A percentile compares a stretch with the other conserved stretches of the same genome.
Conservation (phyloP, 345 rosid species). For the Angophora floribunda region DNA sequence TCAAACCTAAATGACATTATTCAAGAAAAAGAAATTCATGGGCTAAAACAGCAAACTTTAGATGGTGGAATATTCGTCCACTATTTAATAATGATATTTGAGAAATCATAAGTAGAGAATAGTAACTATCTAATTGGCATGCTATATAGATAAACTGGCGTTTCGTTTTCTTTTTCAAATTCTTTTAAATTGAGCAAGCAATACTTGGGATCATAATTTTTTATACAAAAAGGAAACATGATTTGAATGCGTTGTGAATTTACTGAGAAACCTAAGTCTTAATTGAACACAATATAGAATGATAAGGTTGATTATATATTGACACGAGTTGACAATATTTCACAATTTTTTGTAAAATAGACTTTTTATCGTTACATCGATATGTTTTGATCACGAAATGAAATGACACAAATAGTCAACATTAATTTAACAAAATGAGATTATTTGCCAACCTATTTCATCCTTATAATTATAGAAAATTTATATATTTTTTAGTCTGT, state of each 20-base stretch:
- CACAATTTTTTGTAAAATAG: not conserved
- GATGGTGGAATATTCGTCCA: too few species aligned
- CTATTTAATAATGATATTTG: too few species aligned
- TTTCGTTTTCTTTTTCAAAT: not conserved
- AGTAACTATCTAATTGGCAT: not conserved
- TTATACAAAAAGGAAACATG: not conserved
- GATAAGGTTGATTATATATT: accelerated
- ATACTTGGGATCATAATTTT: not conserved
- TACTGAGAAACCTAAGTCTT: not conserved
- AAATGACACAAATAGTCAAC: not conserved
- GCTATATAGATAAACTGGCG: not conserved
- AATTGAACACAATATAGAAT: not conserved
- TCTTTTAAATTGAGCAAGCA: not conserved
- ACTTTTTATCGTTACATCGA: not conserved
- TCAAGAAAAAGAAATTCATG: too few species aligned
- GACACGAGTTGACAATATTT: not conserved
- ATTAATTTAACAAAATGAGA: not conserved
- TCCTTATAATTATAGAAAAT: not conserved
- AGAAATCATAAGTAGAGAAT: not conserved
- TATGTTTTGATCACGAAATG: not conserved
- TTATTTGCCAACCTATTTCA: not conserved
- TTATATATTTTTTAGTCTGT: not conserved
- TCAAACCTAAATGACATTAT: too few species aligned
- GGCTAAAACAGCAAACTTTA: too few species aligned
- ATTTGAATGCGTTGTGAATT: not conserved